Evolutionary conservation across 2,329 filamentous ascomycete species (phyloP).

Genomic region (Zalaria sp.): DNA sequence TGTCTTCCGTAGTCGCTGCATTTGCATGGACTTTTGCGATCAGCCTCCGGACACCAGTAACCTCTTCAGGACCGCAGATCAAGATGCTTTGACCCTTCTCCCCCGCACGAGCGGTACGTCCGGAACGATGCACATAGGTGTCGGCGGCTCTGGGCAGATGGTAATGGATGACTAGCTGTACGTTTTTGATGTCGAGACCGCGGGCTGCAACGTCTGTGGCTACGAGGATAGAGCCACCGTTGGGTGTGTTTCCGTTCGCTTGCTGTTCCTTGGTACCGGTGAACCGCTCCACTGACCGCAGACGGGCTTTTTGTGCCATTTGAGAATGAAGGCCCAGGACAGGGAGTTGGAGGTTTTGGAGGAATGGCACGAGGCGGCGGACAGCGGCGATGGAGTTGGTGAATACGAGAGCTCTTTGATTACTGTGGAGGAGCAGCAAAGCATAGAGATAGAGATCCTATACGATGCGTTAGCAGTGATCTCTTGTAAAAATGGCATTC

Average conservation of each 20-base stretch:
- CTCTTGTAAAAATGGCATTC: conserved; percentile 1
- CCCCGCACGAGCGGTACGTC: conserved; percentile 77
- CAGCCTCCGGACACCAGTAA: conserved; percentile 66
- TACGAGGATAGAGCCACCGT: conserved; percentile 53
- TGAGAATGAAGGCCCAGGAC: conserved; percentile 75
- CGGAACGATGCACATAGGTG: conserved; percentile 88
- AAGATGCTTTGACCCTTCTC: conserved; percentile 69
- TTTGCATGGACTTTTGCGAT: conserved; percentile 74
- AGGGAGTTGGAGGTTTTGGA: conserved; percentile 67
- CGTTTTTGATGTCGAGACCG: conserved; percentile 81
- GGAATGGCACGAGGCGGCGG: conserved; percentile 67
- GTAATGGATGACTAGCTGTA: conserved; percentile 87
- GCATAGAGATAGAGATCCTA: conserved; percentile 88
- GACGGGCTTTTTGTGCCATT: conserved; percentile 89
- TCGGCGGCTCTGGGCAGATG: conserved; percentile 86
- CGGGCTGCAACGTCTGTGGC: conserved; percentile 86
- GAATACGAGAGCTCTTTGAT: conserved; percentile 74
- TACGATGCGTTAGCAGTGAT: conserved; percentile 8
- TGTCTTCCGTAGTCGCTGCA: conserved; percentile 22
- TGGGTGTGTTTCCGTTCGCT: conserved; percentile 1
- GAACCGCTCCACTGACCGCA: conserved; percentile 87
- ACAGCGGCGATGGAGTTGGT: conserved; percentile 93
- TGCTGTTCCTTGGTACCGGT: conserved; percentile 37
- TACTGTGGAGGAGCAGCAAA: conserved; percentile 67
- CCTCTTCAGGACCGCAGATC: conserved; percentile 84